Evolutionary conservation across 192 early-diverging fungal genomes (phyloP).

Genomic region (Kappamyces sp.): DNA sequence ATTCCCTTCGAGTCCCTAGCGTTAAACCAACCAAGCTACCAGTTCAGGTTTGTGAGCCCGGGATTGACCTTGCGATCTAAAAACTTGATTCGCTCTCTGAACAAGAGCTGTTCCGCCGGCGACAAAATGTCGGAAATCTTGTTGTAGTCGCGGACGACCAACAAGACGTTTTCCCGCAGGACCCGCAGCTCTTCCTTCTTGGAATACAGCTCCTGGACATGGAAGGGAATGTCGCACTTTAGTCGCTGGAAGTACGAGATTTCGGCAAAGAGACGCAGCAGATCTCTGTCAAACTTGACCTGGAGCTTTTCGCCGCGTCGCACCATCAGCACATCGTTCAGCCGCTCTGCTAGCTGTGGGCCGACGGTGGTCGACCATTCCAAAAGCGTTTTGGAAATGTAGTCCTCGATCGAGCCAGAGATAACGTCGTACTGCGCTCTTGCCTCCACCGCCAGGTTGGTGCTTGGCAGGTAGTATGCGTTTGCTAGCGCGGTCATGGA

Average conservation of each 20-base stretch:
- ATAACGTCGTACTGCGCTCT: constrained; percentile 51
- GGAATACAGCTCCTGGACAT: constrained; percentile 54
- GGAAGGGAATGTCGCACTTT: constrained; percentile 55
- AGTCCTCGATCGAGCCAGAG: constrained; percentile 51
- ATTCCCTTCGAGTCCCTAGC: constrained; percentile 46
- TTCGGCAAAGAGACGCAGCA: constrained; percentile 51
- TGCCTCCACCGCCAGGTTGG: constrained; percentile 45
- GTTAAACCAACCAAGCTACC: constrained; percentile 21
- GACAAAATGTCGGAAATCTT: constrained; percentile 52
- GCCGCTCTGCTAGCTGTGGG: constrained; percentile 28
- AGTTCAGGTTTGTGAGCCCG: constrained; percentile 50
- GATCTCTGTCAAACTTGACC: constrained; percentile 53
- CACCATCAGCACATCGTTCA: constrained; percentile 47
- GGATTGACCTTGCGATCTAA: constrained; percentile 64
- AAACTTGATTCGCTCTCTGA: constrained; percentile 56
- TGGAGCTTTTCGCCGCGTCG: constrained; percentile 41
- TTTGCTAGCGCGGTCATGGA: constrained; percentile 35
- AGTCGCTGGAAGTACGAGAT: constrained; percentile 57
- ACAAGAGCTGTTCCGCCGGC: constrained; percentile 47
- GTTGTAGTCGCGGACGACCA: constrained; percentile 63
- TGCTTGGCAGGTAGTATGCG: constrained; percentile 54
- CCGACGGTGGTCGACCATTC: constrained; percentile 46
- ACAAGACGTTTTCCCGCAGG: constrained; percentile 54
- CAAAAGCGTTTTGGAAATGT: constrained; percentile 47
- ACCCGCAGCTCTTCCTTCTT: constrained; percentile 56